A percentile compares a stretch with the other conserved stretches of the same genome.
Evolutionary conservation across 306 rosid genomes (phyloP).

Genomic region (Vigna trinervia): DNA sequence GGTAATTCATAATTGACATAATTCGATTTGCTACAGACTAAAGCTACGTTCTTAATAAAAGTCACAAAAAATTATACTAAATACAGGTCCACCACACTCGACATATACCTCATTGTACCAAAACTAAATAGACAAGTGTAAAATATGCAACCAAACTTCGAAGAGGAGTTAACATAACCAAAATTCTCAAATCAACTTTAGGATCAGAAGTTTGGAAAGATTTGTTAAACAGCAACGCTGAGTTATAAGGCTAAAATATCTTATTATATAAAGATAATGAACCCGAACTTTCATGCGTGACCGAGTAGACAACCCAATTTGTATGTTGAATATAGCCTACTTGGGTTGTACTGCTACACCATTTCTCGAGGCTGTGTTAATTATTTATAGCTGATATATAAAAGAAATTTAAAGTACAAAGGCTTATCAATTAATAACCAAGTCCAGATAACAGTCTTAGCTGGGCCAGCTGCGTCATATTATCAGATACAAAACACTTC

Average conservation of each 20-base stretch:
- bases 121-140: neutral
- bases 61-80: conserved; percentile 10
- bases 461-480: neutral
- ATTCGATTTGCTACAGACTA: neutral
- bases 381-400: conserved; percentile 9
- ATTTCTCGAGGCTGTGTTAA: conserved; percentile 1
- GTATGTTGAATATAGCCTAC: conserved; percentile 17
- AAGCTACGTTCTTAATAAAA: conserved; percentile 26
- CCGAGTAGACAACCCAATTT: conserved; percentile 29
- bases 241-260: conserved; percentile 4
- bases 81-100: conserved; percentile 3
- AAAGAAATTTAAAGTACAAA: neutral
- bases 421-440: conserved; percentile 27
- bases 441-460: neutral
- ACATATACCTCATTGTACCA: conserved; percentile 9
- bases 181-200: neutral
- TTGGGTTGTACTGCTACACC: neutral
- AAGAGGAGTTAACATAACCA: neutral
- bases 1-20: conserved; percentile 4
- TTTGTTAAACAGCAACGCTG: neutral
- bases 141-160: conserved; percentile 1
- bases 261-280: neutral
- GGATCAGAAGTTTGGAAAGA: conserved; percentile 25
- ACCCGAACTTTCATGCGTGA: conserved; percentile 6
- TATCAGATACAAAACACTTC: neutral